Conservation (phyloP, 2,329 filamentous ascomycete species). For the Colletotrichum theobromicola region DNA sequence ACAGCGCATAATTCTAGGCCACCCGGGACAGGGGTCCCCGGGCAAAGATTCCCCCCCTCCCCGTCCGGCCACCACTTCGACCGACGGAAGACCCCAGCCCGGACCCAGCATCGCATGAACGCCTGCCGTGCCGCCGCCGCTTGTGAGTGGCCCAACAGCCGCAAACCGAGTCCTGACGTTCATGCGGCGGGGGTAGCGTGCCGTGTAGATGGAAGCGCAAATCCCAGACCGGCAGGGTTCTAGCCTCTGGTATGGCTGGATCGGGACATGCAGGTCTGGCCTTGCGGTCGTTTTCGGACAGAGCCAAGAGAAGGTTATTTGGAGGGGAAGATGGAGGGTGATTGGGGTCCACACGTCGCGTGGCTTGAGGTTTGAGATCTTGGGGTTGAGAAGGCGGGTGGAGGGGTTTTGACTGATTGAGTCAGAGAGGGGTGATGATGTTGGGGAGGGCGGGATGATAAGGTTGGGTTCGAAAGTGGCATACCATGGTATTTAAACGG, state of each 20-base stretch:
- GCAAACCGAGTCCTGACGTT: background rate
- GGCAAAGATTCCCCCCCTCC: background rate
- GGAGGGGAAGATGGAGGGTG: background rate
- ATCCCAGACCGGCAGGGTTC: background rate
- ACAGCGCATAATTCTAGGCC: background rate
- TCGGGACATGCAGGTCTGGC: background rate
- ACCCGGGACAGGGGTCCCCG: background rate
- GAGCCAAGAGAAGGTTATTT: background rate
- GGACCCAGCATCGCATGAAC: background rate
- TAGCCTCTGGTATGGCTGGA: background rate
- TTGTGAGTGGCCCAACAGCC: background rate
- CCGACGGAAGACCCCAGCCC: background rate
- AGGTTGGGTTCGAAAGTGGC: background rate
- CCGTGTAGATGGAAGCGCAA: background rate
- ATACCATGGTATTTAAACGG: no score
- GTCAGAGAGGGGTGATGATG: background rate
- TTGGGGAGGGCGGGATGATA: background rate
- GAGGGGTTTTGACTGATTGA: no score
- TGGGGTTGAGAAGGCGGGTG: background rate
- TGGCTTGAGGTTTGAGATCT: background rate
- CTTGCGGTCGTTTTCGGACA: background rate
- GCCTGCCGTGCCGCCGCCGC: background rate
- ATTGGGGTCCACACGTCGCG: background rate
- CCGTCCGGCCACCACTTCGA: background rate
- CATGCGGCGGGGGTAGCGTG: background rate